Evolutionary conservation across 2,329 filamentous ascomycete genomes (phyloP).

Genomic region (Penicillium sp.): DNA sequence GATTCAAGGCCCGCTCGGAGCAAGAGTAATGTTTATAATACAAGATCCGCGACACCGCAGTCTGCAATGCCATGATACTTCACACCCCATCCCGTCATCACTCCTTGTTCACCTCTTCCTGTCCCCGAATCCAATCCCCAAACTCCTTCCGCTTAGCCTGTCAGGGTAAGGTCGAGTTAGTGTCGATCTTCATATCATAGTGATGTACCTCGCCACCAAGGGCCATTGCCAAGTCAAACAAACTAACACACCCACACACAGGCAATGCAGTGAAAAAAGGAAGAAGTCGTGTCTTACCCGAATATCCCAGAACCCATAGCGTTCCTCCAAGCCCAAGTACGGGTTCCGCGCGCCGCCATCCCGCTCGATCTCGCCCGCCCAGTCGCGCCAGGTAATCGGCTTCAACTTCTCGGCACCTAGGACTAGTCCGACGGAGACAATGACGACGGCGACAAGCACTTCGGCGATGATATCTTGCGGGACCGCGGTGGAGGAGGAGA

Average conservation of each 20-base stretch:
- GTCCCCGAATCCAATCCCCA: slow-evolving; percentile 66
- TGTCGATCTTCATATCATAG: background rate
- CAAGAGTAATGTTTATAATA: slow-evolving; percentile 24
- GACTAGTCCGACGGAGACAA: slow-evolving; percentile 84
- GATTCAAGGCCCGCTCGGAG: slow-evolving; percentile 17
- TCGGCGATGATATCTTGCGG: slow-evolving; percentile 88
- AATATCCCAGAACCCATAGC: slow-evolving; percentile 85
- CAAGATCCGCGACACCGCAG: slow-evolving; percentile 7
- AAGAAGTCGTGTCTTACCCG: slow-evolving; percentile 54
- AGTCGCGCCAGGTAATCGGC: slow-evolving; percentile 85
- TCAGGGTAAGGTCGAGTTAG: slow-evolving; percentile 16
- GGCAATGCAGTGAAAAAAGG: background rate
- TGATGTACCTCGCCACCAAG: background rate
- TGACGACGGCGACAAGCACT: slow-evolving; percentile 74
- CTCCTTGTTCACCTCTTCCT: slow-evolving; percentile 32
- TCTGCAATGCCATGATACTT: background rate
- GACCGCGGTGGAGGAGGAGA: slow-evolving; percentile 47
- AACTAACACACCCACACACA: background rate
- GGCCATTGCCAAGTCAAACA: background rate
- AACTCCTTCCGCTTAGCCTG: slow-evolving; percentile 72
- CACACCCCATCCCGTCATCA: slow-evolving; percentile 11
- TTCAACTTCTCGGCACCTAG: slow-evolving; percentile 74
- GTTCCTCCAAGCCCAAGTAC: slow-evolving; percentile 74
- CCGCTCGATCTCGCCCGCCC: slow-evolving; percentile 70
- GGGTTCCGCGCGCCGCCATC: slow-evolving; percentile 73